Conservation (phyloP, 345 rosid genomes). For the Draba incana region DNA sequence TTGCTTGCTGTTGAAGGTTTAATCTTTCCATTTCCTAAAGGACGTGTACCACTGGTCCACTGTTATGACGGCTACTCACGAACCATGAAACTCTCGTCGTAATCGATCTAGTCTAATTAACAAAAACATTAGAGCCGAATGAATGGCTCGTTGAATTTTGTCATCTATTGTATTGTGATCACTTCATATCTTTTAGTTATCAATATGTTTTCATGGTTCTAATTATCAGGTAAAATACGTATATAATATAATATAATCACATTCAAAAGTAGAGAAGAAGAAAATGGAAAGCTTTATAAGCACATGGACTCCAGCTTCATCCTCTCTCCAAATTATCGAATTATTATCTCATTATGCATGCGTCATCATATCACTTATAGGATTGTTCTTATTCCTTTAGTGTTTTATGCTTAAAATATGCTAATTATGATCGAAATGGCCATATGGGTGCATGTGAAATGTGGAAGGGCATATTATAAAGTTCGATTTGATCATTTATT, state of each 20-base stretch:
- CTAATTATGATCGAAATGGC: conserved; percentile 5
- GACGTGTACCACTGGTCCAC: too few relatives aligned
- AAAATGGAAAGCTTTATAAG: conserved; percentile 12
- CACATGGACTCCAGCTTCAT: conserved; percentile 37
- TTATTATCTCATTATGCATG: conserved; percentile 34
- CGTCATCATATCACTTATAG: conserved; percentile 6
- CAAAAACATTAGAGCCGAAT: too few relatives aligned
- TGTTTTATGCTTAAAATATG: conserved; percentile 2
- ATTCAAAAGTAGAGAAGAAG: conserved; percentile 8
- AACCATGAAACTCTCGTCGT: too few relatives aligned
- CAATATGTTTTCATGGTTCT: not conserved
- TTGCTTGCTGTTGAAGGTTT: too few relatives aligned
- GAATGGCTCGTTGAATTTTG: not conserved
- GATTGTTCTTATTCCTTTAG: conserved; percentile 29
- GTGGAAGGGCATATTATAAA: conserved; percentile 22
- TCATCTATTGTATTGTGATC: not conserved
- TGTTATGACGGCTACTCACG: too few relatives aligned
- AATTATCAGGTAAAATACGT: not conserved
- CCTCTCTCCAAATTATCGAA: conserved; percentile 1
- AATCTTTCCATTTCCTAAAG: too few relatives aligned
- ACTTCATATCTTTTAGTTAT: not conserved
- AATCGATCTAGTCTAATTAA: too few relatives aligned
- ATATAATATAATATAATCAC: not conserved
- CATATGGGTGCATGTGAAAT: conserved; percentile 45
- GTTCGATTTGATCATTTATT: conserved; percentile 19